phyloP scores from a whole-genome alignment of 805 yeast species.

The Suhomyces sp. region DNA sequence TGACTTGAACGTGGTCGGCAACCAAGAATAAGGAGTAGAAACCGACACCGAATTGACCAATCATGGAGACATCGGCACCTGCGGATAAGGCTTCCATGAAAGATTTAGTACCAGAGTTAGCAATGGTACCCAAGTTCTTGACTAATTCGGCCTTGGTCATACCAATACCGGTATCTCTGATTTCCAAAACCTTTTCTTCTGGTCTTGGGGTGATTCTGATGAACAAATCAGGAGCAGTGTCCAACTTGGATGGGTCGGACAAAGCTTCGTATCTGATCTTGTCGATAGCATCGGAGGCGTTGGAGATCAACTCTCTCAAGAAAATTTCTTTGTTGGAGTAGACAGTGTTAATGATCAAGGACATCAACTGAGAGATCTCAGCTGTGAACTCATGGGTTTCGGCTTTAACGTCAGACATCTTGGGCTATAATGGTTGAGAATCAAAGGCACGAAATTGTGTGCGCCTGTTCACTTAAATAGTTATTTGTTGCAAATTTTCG shows the following conservation, averaged over 20 bases:
- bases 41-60: slow-evolving; percentile 99
- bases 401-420: slow-evolving; percentile 52
- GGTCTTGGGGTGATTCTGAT: slow-evolving; percentile 97
- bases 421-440: slow-evolving; percentile 9
- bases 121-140: slow-evolving; percentile 99
- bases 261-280: slow-evolving; percentile 96
- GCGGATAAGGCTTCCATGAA: slow-evolving; percentile 99
- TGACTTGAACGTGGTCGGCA: slow-evolving; percentile 98
- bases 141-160: slow-evolving; percentile 99
- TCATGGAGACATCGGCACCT: slow-evolving; percentile 99
- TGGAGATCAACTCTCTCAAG: slow-evolving; percentile 97
- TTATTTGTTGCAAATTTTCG: slow-evolving; percentile 17
- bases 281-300: slow-evolving; percentile 98
- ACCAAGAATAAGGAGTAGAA: slow-evolving; percentile 99
- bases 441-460: background rate
- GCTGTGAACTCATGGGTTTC: slow-evolving; percentile 98
- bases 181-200: slow-evolving; percentile 89
- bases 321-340: slow-evolving; percentile 99
- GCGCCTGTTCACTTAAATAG: slow-evolving; percentile 1
- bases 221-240: slow-evolving; percentile 92
- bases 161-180: slow-evolving; percentile 99
- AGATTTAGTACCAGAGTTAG: slow-evolving; percentile 99
- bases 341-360: slow-evolving; percentile 99
- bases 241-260: slow-evolving; percentile 87
- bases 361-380: slow-evolving; percentile 99